A percentile compares a stretch with the other conserved stretches of the same genome.
Conservation (phyloP, 2,329 filamentous ascomycete species). For the Venturiaceae sp. region DNA sequence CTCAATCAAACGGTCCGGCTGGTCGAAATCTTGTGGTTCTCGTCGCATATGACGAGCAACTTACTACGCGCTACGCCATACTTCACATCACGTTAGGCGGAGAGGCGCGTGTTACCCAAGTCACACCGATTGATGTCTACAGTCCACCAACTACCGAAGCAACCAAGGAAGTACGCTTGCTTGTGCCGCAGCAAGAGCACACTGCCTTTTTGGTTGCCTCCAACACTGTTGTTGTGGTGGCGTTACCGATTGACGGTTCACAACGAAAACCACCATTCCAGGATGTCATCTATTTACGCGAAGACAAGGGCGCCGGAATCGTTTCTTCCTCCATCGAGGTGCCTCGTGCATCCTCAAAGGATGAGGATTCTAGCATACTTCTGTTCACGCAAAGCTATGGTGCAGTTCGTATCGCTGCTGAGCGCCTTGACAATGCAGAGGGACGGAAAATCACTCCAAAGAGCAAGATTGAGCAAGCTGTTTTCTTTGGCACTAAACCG, state of each 20-base stretch:
- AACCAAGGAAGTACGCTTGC: slow-evolving; percentile 31
- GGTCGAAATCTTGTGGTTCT: neutral
- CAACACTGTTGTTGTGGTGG: slow-evolving; percentile 59
- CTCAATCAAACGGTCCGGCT: neutral
- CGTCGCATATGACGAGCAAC: neutral
- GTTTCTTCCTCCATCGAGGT: slow-evolving; percentile 41
- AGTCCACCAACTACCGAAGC: neutral
- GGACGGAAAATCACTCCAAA: slow-evolving; percentile 59
- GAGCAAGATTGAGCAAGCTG: slow-evolving; percentile 85
- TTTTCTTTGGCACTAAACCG: slow-evolving; percentile 77
- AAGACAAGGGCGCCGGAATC: slow-evolving; percentile 37
- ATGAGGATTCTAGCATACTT: slow-evolving; percentile 29
- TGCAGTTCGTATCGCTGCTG: slow-evolving; percentile 42
- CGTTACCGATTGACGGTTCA: slow-evolving; percentile 48
- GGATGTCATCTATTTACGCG: slow-evolving; percentile 72
- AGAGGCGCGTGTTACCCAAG: slow-evolving; percentile 53
- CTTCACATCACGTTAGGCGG: slow-evolving; percentile 5
- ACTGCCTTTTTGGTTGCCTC: slow-evolving; percentile 78
- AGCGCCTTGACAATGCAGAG: slow-evolving; percentile 52
- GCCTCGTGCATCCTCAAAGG: slow-evolving; percentile 10
- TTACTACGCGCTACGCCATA: slow-evolving; percentile 4
- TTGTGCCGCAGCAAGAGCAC: slow-evolving; percentile 68
- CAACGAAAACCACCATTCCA: slow-evolving; percentile 53
- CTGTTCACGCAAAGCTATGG: slow-evolving; percentile 49
- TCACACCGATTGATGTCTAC: slow-evolving; percentile 13